Percentiles rank a stretch among this genome's conserved stretches.
phyloP scores from a whole-genome alignment of 2,329 filamentous ascomycete genomes.

The Pseudocercospora cruenta region DNA sequence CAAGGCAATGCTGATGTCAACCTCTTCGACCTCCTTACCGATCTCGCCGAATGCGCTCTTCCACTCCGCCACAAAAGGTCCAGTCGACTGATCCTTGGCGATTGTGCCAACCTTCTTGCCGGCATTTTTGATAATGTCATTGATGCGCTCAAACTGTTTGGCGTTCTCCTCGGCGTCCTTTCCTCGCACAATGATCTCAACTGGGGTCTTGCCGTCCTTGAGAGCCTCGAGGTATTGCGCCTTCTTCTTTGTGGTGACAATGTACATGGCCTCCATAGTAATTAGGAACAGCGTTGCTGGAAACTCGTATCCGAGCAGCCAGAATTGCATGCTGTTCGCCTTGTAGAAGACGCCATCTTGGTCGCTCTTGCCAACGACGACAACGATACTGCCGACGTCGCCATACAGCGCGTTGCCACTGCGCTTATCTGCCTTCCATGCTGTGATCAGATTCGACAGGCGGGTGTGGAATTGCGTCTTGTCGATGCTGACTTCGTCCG shows the following conservation, averaged over 20 bases:
- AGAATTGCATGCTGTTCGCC: conserved; percentile 97
- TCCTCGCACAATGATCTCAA: conserved; percentile 88
- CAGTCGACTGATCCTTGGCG: conserved; percentile 79
- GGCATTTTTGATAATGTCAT: conserved; percentile 82
- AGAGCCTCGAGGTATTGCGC: conserved; percentile 91
- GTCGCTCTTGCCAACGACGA: conserved; percentile 94
- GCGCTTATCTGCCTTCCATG: conserved; percentile 97
- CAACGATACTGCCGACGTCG: conserved; percentile 81
- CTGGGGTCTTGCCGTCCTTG: conserved; percentile 83
- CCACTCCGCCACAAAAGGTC: conserved; percentile 96
- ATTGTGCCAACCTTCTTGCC: conserved; percentile 91
- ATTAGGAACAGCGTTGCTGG: conserved; percentile 93
- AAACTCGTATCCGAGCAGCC: conserved; percentile 98
- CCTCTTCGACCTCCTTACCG: conserved; percentile 83
- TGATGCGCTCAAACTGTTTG: conserved; percentile 82
- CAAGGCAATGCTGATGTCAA: conserved; percentile 80
- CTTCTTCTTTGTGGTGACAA: conserved; percentile 97
- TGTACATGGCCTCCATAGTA: conserved; percentile 83
- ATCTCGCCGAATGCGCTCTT: conserved; percentile 78
- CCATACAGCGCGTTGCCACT: conserved; percentile 81
- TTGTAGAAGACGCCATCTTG: conserved; percentile 88
- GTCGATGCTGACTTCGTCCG: conserved; percentile 91
- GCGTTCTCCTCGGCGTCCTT: conserved; percentile 92
- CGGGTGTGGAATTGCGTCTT: conserved; percentile 92
- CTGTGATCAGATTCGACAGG: conserved; percentile 79